phyloP scores from a whole-genome alignment of 2,329 filamentous ascomycete genomes.

The Arthrobotrys iridis region DNA sequence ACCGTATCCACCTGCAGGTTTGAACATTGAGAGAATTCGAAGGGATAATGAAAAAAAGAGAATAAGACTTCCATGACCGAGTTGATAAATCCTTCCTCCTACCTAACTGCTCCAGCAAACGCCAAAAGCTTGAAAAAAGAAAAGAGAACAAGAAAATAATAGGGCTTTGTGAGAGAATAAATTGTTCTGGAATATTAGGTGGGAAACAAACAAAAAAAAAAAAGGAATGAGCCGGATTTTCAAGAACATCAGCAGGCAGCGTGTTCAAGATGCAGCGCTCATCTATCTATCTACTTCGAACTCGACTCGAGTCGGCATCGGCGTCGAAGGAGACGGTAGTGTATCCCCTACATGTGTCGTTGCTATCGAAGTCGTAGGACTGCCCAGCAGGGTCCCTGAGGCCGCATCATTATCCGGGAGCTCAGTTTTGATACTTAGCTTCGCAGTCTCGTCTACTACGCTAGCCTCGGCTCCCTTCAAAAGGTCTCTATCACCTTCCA shows the following conservation, averaged over 20 bases:
- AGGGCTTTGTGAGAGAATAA: neutral
- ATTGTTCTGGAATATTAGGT: neutral
- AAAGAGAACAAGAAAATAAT: neutral
- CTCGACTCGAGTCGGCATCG: slow-evolving; percentile 58
- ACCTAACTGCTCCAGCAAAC: slow-evolving; percentile 54
- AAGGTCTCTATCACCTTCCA: slow-evolving; percentile 71
- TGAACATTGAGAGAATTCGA: neutral
- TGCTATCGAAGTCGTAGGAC: slow-evolving; percentile 6
- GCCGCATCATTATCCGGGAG: slow-evolving; percentile 55
- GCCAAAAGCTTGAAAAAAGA: slow-evolving; percentile 37
- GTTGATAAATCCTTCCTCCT: slow-evolving; percentile 32
- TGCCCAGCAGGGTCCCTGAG: slow-evolving; percentile 56
- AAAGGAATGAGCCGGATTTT: neutral
- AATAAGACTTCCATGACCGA: slow-evolving; percentile 13
- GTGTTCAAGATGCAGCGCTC: neutral
- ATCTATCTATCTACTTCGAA: slow-evolving; percentile 56
- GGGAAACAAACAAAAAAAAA: neutral
- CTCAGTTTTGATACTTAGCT: slow-evolving; percentile 58
- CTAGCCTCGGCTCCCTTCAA: slow-evolving; percentile 79
- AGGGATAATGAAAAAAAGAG: neutral
- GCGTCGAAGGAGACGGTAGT: slow-evolving; percentile 11
- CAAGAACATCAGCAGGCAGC: neutral
- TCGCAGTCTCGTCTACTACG: slow-evolving; percentile 64
- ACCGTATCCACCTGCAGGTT: slow-evolving; percentile 13
- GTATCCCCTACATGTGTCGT: slow-evolving; percentile 60